A percentile compares a stretch with the other conserved stretches of the same genome.
These are phyloP conservation scores for Kuraishia molischiana DNA, from an alignment of 805 yeast genomes.

Conservation along the genomic window DNA sequence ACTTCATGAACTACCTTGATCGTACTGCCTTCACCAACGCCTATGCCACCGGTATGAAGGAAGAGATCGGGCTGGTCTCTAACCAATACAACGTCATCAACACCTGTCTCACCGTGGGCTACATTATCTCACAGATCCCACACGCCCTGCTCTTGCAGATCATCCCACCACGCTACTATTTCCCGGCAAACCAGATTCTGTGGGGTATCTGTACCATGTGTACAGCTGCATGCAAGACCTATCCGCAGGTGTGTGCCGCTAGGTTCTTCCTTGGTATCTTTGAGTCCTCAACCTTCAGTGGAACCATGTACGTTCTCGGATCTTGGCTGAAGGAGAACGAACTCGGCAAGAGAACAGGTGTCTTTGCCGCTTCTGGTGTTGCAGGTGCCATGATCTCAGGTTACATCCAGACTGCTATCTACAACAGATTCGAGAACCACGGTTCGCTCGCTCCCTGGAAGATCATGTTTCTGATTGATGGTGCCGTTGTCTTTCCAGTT, in stretches of 20 bases:
- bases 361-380: constrained; percentile 51
- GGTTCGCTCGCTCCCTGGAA: constrained; percentile 51
- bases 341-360: constrained; percentile 47
- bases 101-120: constrained; percentile 27
- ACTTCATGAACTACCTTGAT: constrained; percentile 64
- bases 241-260: constrained; percentile 34
- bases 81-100: constrained; percentile 17
- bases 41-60: constrained; percentile 55
- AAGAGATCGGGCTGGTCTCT: constrained; percentile 46
- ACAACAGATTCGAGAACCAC: constrained; percentile 30
- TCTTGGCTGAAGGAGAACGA: constrained; percentile 35
- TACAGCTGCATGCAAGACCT: constrained; percentile 13
- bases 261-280: constrained; percentile 37
- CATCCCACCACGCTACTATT: constrained; percentile 6
- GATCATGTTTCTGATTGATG: constrained; percentile 60
- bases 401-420: constrained; percentile 46
- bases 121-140: constrained; percentile 10
- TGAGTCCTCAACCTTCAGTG: constrained; percentile 32
- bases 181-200: constrained; percentile 13
- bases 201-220: constrained; percentile 21
- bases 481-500: constrained; percentile 43
- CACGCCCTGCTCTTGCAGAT: constrained; percentile 1
- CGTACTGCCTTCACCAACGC: constrained; percentile 54
- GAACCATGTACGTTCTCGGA: constrained; percentile 27
- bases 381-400: constrained; percentile 54